A percentile compares a stretch with the other conserved stretches of the same genome.
phyloP scores from a whole-genome alignment of 805 yeast genomes.

The Zygosaccharomyces pseudorouxii region DNA sequence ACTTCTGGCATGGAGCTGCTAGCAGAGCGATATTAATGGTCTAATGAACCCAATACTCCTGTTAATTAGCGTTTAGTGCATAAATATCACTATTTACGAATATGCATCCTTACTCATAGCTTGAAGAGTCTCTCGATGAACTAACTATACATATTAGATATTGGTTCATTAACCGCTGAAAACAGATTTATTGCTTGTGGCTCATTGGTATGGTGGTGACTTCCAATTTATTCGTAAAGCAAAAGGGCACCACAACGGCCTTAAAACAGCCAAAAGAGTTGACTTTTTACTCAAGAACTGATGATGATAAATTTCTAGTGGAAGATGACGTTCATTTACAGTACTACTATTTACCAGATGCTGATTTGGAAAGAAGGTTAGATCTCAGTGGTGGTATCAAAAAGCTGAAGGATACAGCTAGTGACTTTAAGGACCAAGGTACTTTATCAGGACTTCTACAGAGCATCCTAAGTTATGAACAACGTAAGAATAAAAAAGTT shows the following conservation, averaged over 20 bases:
- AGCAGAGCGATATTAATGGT: not conserved
- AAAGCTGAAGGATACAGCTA: slow-evolving; percentile 49
- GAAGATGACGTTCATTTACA: slow-evolving; percentile 52
- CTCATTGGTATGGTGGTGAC: slow-evolving; percentile 27
- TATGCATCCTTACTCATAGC: not conserved
- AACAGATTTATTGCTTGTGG: not conserved
- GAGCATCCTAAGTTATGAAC: slow-evolving; percentile 56
- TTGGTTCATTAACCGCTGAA: not conserved
- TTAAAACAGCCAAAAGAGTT: slow-evolving; percentile 85
- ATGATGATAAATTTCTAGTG: slow-evolving; percentile 46
- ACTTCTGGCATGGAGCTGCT: not conserved
- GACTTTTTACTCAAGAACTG: slow-evolving; percentile 57
- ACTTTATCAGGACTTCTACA: slow-evolving; percentile 50
- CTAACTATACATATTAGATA: not conserved
- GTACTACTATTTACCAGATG: slow-evolving; percentile 81
- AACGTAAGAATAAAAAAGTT: slow-evolving; percentile 38
- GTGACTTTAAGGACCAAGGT: slow-evolving; percentile 44
- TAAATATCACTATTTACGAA: too few relatives aligned
- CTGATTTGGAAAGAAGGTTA: slow-evolving; percentile 52
- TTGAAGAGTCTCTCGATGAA: slow-evolving; percentile 1
- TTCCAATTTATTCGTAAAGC: slow-evolving; percentile 32
- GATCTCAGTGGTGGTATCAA: slow-evolving; percentile 64
- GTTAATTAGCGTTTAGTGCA: too few relatives aligned
- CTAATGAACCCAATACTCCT: not conserved
- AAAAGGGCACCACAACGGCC: slow-evolving; percentile 59